phyloP scores from a whole-genome alignment of 225 moss, liverwort and hornwort genomes.

The Takakia lepidozioides region DNA sequence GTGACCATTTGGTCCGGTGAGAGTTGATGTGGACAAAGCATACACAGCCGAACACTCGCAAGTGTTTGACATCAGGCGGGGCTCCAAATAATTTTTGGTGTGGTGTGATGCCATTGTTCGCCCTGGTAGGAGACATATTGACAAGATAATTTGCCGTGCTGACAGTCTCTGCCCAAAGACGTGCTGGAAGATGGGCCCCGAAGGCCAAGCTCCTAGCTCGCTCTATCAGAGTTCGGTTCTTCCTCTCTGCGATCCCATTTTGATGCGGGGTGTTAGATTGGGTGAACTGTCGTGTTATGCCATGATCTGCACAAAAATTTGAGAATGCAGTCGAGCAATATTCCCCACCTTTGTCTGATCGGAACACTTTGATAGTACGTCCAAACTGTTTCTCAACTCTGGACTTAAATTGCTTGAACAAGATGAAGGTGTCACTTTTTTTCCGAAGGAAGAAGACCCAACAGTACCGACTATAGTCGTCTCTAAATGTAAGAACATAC shows the following conservation, averaged over 20 bases:
- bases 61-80: neutral
- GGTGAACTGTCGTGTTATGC: constrained; percentile 1
- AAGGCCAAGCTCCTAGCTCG: neutral
- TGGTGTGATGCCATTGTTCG: neutral
- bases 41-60: neutral
- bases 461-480: neutral
- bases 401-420: neutral
- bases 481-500: neutral
- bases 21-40: neutral
- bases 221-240: neutral
- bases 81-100: neutral
- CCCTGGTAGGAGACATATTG: neutral
- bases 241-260: neutral
- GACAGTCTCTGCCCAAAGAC: neutral
- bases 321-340: neutral
- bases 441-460: constrained; percentile 3
- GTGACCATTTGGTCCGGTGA: neutral
- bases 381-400: constrained; percentile 1
- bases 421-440: neutral
- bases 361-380: neutral
- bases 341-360: constrained; percentile 5
- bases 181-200: neutral
- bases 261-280: constrained; percentile 5
- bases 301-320: constrained; percentile 2
- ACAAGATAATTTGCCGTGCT: constrained; percentile 1